These are phyloP conservation scores for Globisporangium spinosum DNA, from an alignment of 352 stramenopile species.

Conservation along the genomic window DNA sequence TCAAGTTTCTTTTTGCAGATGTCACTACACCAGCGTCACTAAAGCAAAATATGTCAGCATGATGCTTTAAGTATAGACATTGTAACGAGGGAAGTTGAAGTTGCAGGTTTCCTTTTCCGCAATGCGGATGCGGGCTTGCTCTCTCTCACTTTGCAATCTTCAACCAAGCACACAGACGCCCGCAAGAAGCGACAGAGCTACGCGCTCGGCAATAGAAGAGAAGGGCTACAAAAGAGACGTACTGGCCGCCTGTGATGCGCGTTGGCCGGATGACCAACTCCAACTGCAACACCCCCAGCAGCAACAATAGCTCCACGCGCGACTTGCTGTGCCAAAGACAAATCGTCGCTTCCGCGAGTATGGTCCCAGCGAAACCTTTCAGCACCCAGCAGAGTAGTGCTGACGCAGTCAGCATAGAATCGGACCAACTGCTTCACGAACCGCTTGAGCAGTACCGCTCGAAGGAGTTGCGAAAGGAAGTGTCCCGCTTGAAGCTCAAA, in stretches of 20 bases:
- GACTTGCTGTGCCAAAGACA: conserved; percentile 3
- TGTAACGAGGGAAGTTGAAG: conserved; percentile 18
- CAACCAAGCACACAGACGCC: not conserved
- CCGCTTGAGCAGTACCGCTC: conserved; percentile 29
- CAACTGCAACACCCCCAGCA: not conserved
- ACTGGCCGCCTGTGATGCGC: not conserved
- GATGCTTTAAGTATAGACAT: conserved; percentile 4
- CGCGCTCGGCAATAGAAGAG: not conserved
- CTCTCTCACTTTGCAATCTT: not conserved
- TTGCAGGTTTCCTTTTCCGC: conserved; percentile 10
- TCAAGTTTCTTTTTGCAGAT: not conserved
- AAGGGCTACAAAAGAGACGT: not conserved
- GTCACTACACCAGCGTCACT: not conserved
- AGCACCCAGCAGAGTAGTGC: not conserved
- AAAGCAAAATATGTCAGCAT: not conserved
- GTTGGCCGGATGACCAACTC: not conserved
- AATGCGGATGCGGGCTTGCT: conserved; percentile 4
- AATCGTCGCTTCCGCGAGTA: not conserved
- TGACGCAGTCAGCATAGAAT: too few relatives aligned
- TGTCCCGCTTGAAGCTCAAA: conserved; percentile 33
- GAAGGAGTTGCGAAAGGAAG: conserved; percentile 35
- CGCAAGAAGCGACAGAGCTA: not conserved
- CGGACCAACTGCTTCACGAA: conserved; percentile 19
- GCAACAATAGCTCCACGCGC: not conserved
- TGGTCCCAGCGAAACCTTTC: not conserved